Base-by-base conservation (phyloP, 371 early-diverging fungal genomes). In the Thermomucor indicae-seudaticae region DNA sequence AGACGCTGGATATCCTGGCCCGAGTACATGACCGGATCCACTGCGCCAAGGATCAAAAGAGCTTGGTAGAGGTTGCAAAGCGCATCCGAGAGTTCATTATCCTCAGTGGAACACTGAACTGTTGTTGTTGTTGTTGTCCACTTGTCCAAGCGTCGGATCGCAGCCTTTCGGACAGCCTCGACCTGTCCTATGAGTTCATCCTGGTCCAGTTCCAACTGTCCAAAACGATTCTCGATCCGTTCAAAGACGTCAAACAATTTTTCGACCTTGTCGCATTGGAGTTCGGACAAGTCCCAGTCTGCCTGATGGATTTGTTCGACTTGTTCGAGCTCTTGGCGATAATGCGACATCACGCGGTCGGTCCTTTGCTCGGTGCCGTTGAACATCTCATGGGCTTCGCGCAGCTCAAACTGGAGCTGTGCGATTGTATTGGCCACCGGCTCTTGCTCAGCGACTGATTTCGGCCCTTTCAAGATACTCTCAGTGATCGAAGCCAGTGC, bases 351-450 rank as follows among this genome's bases (percentile, higher is more conserved):
- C 23, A 77, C 79, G 29, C 72, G 71, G 44, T 75, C 76, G 8
- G 70, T 69, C 16, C 75, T 62, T 29, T 78, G 69, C 35, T 80
- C 79, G 4, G 83, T 75, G 10, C 63, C 58, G 56, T 75, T 78
- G 58, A 82, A 65, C 63, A 82, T 75, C 23, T 78, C 78, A 39
- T 80, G 78, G 0, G 80, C 79, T 51, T 79, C 75, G 20, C 72
- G 69, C 7, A 82, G 55, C 30, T 82, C 79, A 22, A 53, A 67
- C 14, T 76, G 70, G n/a, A 80, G 53, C 25, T 63, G 66, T 14
- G 62, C 61, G 7, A 75, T 69, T 28, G 31, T 57, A 17, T 43
- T 31, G 11, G 29, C 30, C 14, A 22, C 53, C 7, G 10, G n/a
- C 34, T 35, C 31, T 30, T 37, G 42, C 8, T 38, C 49, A 53